A percentile compares a stretch with the other conserved stretches of the same genome.
These are phyloP conservation scores for Hypoxylon crocopeplum DNA, from an alignment of 495 filamentous ascomycete species.

Conservation along the genomic window DNA sequence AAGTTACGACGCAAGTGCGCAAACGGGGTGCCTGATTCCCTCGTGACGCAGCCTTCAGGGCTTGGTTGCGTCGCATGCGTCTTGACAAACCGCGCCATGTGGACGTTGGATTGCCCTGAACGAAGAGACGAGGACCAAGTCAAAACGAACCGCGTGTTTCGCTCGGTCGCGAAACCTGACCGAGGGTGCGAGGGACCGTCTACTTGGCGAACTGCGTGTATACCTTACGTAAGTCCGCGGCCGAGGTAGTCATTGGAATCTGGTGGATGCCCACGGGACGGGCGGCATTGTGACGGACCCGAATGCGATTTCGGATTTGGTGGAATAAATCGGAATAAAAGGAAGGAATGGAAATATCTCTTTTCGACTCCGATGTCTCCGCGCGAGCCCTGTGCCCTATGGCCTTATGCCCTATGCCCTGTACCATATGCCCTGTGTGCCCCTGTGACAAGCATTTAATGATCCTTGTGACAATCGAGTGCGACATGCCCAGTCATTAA, in stretches of 20 bases:
- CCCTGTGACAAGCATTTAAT: not conserved
- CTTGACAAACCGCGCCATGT: conserved; percentile 30
- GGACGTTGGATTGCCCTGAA: conserved; percentile 1
- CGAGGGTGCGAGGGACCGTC: conserved; percentile 1
- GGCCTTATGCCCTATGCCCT: too few species aligned
- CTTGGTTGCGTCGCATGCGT: conserved; percentile 28
- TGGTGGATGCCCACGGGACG: not conserved
- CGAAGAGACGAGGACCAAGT: not conserved
- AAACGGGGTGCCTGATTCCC: conserved; percentile 30
- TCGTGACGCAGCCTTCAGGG: conserved; percentile 27
- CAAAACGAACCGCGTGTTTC: conserved; percentile 22
- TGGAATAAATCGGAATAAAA: not conserved
- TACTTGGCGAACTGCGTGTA: not conserved
- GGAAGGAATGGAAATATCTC: not conserved
- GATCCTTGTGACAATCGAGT: conserved; percentile 21
- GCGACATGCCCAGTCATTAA: not conserved
- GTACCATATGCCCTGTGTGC: too few species aligned
- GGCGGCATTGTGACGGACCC: conserved; percentile 1
- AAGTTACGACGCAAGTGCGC: conserved; percentile 33
- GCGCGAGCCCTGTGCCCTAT: conserved; percentile 11
- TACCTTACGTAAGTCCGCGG: too few species aligned
- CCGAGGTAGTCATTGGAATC: not conserved
- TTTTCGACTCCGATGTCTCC: conserved; percentile 9
- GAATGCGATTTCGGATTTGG: conserved; percentile 8
- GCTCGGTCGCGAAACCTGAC: conserved; percentile 23